These are phyloP conservation scores for Microthlaspi erraticum DNA, from an alignment of 345 rosid species.

Conservation along the genomic window DNA sequence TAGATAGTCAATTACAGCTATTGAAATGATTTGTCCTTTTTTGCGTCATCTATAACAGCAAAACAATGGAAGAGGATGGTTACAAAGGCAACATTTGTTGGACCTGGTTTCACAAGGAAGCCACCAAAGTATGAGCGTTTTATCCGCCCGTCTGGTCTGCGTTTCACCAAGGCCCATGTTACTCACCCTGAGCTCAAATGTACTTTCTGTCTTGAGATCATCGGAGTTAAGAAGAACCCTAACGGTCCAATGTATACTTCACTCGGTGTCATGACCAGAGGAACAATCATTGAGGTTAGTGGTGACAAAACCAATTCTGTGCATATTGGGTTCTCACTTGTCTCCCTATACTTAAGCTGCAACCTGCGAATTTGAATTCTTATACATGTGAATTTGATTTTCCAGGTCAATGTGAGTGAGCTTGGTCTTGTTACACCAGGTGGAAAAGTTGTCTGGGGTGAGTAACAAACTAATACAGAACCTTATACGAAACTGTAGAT, in stretches of 20 bases:
- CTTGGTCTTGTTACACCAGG: conserved; percentile 92
- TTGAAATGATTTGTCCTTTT: background rate
- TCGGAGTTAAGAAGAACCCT: conserved; percentile 89
- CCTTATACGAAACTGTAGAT: background rate
- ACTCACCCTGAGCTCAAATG: conserved; percentile 93
- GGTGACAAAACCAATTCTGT: background rate
- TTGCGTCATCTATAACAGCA: conserved; percentile 51
- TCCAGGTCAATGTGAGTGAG: conserved; percentile 95
- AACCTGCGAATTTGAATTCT: too few relatives aligned
- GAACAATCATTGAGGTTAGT: conserved; percentile 85
- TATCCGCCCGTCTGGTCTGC: conserved; percentile 87
- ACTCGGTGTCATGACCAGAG: conserved; percentile 91
- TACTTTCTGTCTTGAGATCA: conserved; percentile 86
- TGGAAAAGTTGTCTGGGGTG: conserved; percentile 96
- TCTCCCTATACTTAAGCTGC: background rate
- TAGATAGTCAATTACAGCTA: background rate
- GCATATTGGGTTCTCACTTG: background rate
- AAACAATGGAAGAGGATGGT: conserved; percentile 99
- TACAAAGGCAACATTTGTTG: conserved; percentile 87
- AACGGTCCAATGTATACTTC: conserved; percentile 94
- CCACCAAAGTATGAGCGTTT: conserved; percentile 97
- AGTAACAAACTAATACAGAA: conserved; percentile 28
- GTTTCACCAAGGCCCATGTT: conserved; percentile 91
- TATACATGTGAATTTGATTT: background rate
- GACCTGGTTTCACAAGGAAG: conserved; percentile 89